Conservation (phyloP, 306 rosid species). For the Albizia julibrissin region DNA sequence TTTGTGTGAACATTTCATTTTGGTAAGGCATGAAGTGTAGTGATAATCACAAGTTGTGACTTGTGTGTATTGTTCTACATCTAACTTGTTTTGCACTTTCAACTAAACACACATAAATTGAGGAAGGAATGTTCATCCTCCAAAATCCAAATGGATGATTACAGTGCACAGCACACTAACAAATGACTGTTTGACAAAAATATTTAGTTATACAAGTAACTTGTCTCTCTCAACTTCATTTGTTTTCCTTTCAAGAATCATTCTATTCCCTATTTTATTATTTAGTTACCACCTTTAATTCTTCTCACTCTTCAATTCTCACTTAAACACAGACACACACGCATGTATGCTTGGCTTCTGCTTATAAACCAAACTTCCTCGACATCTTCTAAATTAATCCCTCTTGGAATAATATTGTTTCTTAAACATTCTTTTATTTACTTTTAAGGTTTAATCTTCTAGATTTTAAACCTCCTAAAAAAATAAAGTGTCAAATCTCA, state of each 20-base stretch:
- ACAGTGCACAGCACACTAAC: background rate
- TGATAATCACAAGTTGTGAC: background rate
- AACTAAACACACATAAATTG: background rate
- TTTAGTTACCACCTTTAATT: background rate
- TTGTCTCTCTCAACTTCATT: constrained; percentile 21
- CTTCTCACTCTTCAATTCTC: constrained; percentile 4
- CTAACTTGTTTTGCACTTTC: background rate
- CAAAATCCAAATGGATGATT: background rate
- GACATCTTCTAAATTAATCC: background rate
- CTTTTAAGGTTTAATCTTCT: no score
- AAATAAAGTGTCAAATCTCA: background rate
- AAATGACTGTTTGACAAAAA: constrained; percentile 20
- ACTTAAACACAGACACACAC: background rate
- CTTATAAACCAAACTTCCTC: background rate
- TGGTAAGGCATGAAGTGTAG: background rate
- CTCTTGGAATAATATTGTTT: background rate
- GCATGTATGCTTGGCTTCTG: background rate
- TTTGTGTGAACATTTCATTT: background rate
- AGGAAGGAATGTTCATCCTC: background rate
- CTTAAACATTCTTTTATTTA: background rate
- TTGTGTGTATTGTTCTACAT: background rate
- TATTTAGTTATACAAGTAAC: constrained; percentile 43
- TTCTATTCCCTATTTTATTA: background rate
- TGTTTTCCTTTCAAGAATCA: constrained; percentile 23
- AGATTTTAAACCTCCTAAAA: no score